Base-by-base conservation (phyloP, 169 alveolate species). In the Babesia ovata region DNA sequence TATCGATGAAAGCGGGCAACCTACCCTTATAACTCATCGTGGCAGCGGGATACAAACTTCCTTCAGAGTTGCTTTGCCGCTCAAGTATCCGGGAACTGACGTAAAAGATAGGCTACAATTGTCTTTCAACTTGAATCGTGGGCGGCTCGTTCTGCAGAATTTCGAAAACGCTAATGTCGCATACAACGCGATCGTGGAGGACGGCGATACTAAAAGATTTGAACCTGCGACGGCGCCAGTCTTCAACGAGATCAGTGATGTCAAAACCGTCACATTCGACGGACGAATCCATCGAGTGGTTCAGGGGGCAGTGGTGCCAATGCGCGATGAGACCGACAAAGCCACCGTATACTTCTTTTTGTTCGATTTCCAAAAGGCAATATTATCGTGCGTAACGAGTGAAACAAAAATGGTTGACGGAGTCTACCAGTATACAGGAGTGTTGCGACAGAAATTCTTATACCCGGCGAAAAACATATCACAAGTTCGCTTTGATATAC, bases 51-150 rank as follows among this genome's bases (percentile, higher is more conserved):
- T 10, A 16, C n/a, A 28, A 44, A 61, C 56, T 4, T 39, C 53
- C 22, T 9, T 61, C 36, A 36, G 12, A 12, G 21, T 61, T 11
- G 70, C 54, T 12, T 36, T 61, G 70, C 70, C 70, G 3, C 2
- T 61, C 70, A 61, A 33, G 70, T 61, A 61, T 17, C 70, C 70
- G n/a, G 33, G 21, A 36, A 33, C 54, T 9, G 33, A 36, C 45
- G 70, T 36, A n/a, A 36, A 26, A 17, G 70, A 61, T 19, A 36
- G 70, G 54, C 33, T 61, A 39, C 70, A 61, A 2, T 36, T 61
- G 21, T 39, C 70, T n/a, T 19, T 61, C 29, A 4, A 16, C 12
- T 61, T 9, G n/a, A 4, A n/a, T 8, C 24, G 45, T 17, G 70
- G 54, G 8, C 9, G 42, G 36, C 54, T 61, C 6, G 36, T 14